Conservation (phyloP, 2,329 filamentous ascomycete species). For the Exophiala alcalophila region DNA sequence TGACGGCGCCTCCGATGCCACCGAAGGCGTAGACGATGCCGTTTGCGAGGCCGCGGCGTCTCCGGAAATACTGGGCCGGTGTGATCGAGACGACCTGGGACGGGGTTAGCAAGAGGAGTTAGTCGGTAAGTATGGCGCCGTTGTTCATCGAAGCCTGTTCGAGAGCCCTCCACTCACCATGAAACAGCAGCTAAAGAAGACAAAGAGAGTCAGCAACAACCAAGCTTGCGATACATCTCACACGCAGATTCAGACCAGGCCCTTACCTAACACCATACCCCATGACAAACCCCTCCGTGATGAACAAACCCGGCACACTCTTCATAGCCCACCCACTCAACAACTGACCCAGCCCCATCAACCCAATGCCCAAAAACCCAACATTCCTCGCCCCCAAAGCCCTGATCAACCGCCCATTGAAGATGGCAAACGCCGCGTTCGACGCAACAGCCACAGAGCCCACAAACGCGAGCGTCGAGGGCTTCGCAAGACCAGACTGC, state of each 20-base stretch:
- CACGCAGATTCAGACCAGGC: too few species aligned
- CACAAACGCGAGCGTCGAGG: conserved; percentile 58
- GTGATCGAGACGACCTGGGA: conserved; percentile 49
- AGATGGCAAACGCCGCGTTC: conserved; percentile 52
- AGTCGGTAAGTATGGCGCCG: too few species aligned
- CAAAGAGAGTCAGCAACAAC: too few species aligned
- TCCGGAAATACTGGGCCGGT: conserved; percentile 55
- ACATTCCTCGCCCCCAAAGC: conserved; percentile 49
- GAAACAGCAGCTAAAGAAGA: too few species aligned
- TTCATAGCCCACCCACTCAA: too few species aligned
- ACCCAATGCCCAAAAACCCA: conserved; percentile 49
- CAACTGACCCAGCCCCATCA: conserved; percentile 51
- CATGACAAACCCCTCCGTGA: too few species aligned
- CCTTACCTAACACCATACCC: too few species aligned
- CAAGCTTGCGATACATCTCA: too few species aligned
- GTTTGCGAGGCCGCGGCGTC: conserved; percentile 55
- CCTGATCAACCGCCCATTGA: conserved; percentile 53
- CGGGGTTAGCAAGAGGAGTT: conserved; percentile 45
- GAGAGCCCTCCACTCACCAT: too few species aligned
- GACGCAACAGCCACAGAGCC: conserved; percentile 53
- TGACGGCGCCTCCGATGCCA: conserved; percentile 55
- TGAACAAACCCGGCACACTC: too few species aligned
- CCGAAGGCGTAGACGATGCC: conserved; percentile 55
- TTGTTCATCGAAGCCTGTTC: too few species aligned
- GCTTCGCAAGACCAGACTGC: conserved; percentile 42